These are phyloP conservation scores for Monosporascus sp. DNA, from an alignment of 2,329 filamentous ascomycete genomes.

Conservation along the genomic window DNA sequence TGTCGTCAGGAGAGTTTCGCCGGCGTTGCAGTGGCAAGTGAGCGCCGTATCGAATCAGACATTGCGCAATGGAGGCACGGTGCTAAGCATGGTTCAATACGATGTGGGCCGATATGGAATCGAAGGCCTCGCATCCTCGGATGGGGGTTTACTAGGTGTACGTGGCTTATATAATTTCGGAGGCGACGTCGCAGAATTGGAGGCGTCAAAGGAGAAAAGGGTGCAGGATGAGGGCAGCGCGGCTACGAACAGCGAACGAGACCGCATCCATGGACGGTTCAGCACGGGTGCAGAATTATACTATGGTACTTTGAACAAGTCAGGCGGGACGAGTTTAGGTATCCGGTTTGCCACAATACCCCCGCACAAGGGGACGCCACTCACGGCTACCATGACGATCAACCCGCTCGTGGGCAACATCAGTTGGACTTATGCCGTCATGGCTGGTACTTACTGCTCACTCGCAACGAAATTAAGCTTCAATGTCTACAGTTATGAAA, in stretches of 20 bases:
- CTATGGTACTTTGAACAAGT: conserved; percentile 92
- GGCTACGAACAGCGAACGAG: conserved; percentile 35
- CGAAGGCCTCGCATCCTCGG: conserved; percentile 87
- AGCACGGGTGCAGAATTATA: conserved; percentile 91
- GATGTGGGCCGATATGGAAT: conserved; percentile 83
- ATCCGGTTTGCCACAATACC: conserved; percentile 85
- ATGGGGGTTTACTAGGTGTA: conserved; percentile 82
- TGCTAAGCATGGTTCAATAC: conserved; percentile 70
- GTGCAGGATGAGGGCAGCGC: conserved; percentile 17
- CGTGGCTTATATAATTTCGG: conserved; percentile 95
- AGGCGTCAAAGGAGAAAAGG: conserved; percentile 8
- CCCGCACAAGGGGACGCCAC: conserved; percentile 74
- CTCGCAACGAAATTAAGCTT: conserved; percentile 92
- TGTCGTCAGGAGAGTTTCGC: conserved; percentile 71
- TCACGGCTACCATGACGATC: conserved; percentile 87
- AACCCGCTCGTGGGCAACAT: conserved; percentile 94
- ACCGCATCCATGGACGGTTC: conserved; percentile 72
- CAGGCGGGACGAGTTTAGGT: conserved; percentile 84
- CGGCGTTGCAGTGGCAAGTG: conserved; percentile 73
- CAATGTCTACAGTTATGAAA: conserved; percentile 98
- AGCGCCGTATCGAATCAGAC: conserved; percentile 70
- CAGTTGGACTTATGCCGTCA: conserved; percentile 85
- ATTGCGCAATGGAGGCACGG: conserved; percentile 69
- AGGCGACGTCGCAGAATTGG: conserved; percentile 49
- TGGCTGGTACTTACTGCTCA: conserved; percentile 75